Evolutionary conservation across 495 filamentous ascomycete species (phyloP), one percentile per base, ranked within the genome.

Genomic region (Neurospora sp.): DNA sequence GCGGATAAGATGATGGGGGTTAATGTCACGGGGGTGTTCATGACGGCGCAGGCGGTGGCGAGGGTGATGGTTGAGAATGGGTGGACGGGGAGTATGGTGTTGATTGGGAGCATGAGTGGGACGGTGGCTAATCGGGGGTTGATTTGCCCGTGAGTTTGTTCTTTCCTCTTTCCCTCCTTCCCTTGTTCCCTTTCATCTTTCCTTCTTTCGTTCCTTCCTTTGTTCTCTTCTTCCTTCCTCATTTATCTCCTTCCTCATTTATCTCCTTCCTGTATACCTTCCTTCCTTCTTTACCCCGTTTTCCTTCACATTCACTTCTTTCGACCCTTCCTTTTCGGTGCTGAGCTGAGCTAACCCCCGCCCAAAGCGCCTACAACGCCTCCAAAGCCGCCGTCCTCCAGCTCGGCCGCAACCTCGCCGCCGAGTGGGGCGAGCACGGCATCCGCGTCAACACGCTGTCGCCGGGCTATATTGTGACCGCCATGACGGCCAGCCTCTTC

Each of bases 381-480:
- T 93, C 91, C 79, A 97, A 97, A 82, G 93, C 93, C 5, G 94
- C 88, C 15, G 93, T 97, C 6, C 78, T 97, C 81, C 94, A 97
- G 78, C 89, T 97, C 5, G 90, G 85, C 9, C 90, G 92, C 77
- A 95, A 94, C 81, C 87, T 98, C n/a, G 95, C 94, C 7, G 81
- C 88, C 38, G 93, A 96, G 81, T 95, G 95, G 95, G 95, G 95
- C 36, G 78, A 82, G 69, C 88, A 95, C 81, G 91, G 91, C 71
- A 98, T 98, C 81, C 92, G 95, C 4, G 94, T 97, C 74, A 98
- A 98, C 84, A 96, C 94, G 48, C 90, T 98, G 77, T 97, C 93
- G 17, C 95, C 95, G 0, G 95, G 95, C 39, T 98, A 98, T 80
- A 97, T 98, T 76, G 89, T 96, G 71, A 97, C 94, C n/a, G 87